A percentile compares a stretch with the other conserved stretches of the same genome.
These are phyloP conservation scores for Penicillium bialowiezense DNA, from an alignment of 495 filamentous ascomycete species.

Conservation along the genomic window DNA sequence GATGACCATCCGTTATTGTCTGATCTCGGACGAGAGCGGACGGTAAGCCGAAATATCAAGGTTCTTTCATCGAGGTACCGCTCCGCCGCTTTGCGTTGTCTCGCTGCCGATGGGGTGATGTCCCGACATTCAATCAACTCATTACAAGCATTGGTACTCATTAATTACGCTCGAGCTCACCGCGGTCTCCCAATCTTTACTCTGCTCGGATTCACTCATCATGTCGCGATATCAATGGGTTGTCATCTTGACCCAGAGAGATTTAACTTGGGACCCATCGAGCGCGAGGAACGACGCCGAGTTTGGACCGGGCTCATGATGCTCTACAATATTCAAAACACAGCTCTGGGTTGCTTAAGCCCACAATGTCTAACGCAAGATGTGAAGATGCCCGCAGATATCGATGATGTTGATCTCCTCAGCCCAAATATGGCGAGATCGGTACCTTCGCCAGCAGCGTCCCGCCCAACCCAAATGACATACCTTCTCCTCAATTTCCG, in stretches of 20 bases:
- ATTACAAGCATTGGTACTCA: conserved; percentile 43
- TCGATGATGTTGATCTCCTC: conserved; percentile 45
- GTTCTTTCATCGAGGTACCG: conserved; percentile 41
- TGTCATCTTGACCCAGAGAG: conserved; percentile 47
- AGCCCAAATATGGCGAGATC: conserved; percentile 11
- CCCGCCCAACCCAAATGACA: conserved; percentile 47
- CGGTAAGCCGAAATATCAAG: conserved; percentile 41
- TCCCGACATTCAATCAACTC: conserved; percentile 46
- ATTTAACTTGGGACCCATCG: conserved; percentile 39
- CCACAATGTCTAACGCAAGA: conserved; percentile 26
- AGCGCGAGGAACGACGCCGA: conserved; percentile 45
- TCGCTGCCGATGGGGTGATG: conserved; percentile 43
- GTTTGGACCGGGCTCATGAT: conserved; percentile 46
- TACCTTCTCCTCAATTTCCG: conserved; percentile 44
- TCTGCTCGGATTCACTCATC: conserved; percentile 43
- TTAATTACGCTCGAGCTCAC: conserved; percentile 43
- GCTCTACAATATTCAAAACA: conserved; percentile 44
- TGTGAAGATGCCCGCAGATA: conserved; percentile 41
- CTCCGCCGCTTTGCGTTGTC: conserved; percentile 42
- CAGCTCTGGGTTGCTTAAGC: conserved; percentile 30
- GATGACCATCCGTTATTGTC: conserved; percentile 41
- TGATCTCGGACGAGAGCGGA: conserved; percentile 41
- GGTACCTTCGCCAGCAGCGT: conserved; percentile 16
- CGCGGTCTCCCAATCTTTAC: conserved; percentile 41
- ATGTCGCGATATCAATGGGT: conserved; percentile 47